phyloP scores from a whole-genome alignment of 805 yeast genomes.

The Pachysolen tannophilus region DNA sequence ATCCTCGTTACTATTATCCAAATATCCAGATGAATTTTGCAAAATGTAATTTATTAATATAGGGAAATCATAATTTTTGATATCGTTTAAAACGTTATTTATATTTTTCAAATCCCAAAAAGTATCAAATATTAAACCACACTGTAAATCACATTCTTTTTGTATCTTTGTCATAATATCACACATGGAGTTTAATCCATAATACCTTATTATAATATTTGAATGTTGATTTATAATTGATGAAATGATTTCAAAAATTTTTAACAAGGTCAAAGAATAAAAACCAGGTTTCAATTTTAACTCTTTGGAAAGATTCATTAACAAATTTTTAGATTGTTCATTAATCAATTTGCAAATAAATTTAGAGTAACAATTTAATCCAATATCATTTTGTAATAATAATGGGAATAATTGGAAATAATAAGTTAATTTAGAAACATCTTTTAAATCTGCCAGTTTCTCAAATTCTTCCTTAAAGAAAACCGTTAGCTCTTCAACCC shows the following conservation, averaged over 20 bases:
- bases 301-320: slow-evolving; percentile 35
- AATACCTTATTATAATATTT: slow-evolving; percentile 63
- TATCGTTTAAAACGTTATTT: slow-evolving; percentile 45
- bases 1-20: slow-evolving; percentile 21
- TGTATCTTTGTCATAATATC: slow-evolving; percentile 70
- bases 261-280: slow-evolving; percentile 53
- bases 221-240: slow-evolving; percentile 82
- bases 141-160: slow-evolving; percentile 86
- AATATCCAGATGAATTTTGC: too few relatives aligned
- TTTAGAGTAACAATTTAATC: slow-evolving; percentile 73
- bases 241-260: slow-evolving; percentile 77
- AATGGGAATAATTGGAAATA: slow-evolving; percentile 85
- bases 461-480: slow-evolving; percentile 58
- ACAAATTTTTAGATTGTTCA: slow-evolving; percentile 63
- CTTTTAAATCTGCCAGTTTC: slow-evolving; percentile 56
- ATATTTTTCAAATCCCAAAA: slow-evolving; percentile 68
- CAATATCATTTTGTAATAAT: slow-evolving; percentile 62
- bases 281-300: slow-evolving; percentile 35
- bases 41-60: slow-evolving; percentile 24
- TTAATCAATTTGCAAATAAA: slow-evolving; percentile 83
- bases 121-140: slow-evolving; percentile 80
- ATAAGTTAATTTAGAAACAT: slow-evolving; percentile 64
- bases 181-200: slow-evolving; percentile 57
- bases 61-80: slow-evolving; percentile 47
- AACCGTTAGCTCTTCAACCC: slow-evolving; percentile 50